Evolutionary conservation across 257 asterid genomes (phyloP).

Genomic region (Penstemon eatonii): DNA sequence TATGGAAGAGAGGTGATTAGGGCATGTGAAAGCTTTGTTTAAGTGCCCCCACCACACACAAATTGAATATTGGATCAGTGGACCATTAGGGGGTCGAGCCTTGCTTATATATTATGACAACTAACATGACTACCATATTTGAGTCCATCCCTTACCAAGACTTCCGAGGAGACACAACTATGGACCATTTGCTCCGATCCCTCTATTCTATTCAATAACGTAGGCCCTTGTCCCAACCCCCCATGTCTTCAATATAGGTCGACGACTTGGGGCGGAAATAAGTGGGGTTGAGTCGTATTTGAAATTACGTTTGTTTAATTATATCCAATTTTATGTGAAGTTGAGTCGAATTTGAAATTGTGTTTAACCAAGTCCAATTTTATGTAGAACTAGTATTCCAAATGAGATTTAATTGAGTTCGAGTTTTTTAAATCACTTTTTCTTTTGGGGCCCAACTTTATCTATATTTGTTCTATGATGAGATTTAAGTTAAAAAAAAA

Average conservation of each 20-base stretch:
- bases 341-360: neutral
- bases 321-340: neutral
- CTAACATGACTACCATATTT: constrained; percentile 48
- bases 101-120: constrained; percentile 36
- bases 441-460: too few relatives aligned
- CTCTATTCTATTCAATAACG: constrained; percentile 11
- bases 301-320: too few relatives aligned
- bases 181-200: constrained; percentile 42
- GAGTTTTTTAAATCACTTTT: too few relatives aligned
- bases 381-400: too few relatives aligned
- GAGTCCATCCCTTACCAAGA: constrained; percentile 38
- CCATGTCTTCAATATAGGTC: neutral
- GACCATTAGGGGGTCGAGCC: constrained; percentile 32
- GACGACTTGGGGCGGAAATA: too few relatives aligned
- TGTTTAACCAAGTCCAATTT: neutral
- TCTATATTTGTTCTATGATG: too few relatives aligned
- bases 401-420: too few relatives aligned
- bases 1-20: constrained; percentile 46
- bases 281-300: neutral
- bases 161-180: constrained; percentile 36
- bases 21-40: constrained; percentile 53
- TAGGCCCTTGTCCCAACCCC: constrained; percentile 27
- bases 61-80: constrained; percentile 25
- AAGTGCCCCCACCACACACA: constrained; percentile 40
- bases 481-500: too few relatives aligned